Evolutionary conservation across 306 rosid species (phyloP), one percentile per base, ranked within the genome.

Genomic region (Albizia julibrissin): DNA sequence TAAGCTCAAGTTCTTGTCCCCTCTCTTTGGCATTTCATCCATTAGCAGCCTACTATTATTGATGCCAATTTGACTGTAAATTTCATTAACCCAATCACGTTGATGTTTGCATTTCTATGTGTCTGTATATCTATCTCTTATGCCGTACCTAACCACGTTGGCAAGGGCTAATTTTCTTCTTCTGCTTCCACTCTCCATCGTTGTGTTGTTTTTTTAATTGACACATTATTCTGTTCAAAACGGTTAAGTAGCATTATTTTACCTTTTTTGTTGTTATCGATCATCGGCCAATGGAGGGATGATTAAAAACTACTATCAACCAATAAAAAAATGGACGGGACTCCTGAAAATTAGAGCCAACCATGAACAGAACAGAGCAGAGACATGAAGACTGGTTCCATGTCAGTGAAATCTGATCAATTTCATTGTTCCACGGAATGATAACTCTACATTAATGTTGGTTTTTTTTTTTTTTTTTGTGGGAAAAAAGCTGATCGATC

Each of bases 1-100:
- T 6, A 2, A 74, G 65, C 62, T 46, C 8, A 71, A 50, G 76
- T 80, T 84, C 54, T 71, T 76, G 54, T 76, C 82, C 74, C 27
- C 24, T n/a, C 40, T 68, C 47, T 33, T 19, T 70, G 22, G 37
- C 65, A 27, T 74, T 78, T 78, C 43, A 47, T 56, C 81, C 77
- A 65, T 82, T 74, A 42, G 72, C 71, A 8, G 8, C 43, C 43
- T 65, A 65, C 21, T 64, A 5, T 2, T 15, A 9, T 16, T 65
- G 70, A 33, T 6, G 0, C 43, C 43, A 16, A 31, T 65, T 16
- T 67, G 46, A 37, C 22, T 34, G 29, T 37, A 34, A 34, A 19
- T 68, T 18, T 34, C 47, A 37, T 18, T 37, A 34, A 8, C 27
- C 47, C 72, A 68, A 21, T 9, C 72, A 8, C 1, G 33, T 66